Conservation (phyloP, 148 eudicot species). For the Camellia lanceoleosa region DNA sequence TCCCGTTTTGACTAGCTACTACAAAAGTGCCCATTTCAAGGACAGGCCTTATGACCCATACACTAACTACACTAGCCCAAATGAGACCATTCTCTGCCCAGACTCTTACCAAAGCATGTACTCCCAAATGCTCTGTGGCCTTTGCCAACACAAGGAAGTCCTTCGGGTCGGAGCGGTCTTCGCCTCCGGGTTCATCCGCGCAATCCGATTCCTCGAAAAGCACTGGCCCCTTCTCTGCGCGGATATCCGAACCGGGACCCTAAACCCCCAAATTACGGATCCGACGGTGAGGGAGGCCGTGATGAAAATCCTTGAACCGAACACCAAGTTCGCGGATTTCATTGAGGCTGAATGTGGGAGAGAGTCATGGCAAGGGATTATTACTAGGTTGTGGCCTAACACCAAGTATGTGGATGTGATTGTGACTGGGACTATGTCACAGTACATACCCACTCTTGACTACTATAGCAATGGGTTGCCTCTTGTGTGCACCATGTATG, state of each 20-base stretch:
- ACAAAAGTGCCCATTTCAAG: constrained; percentile 60
- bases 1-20: constrained; percentile 72
- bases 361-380: constrained; percentile 64
- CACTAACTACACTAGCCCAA: constrained; percentile 79
- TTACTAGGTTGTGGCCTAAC: constrained; percentile 73
- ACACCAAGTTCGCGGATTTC: constrained; percentile 61
- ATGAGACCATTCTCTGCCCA: constrained; percentile 65
- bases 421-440: constrained; percentile 85
- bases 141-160: constrained; percentile 53
- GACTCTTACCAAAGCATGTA: constrained; percentile 86
- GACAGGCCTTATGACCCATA: constrained; percentile 64
- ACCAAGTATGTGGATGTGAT: constrained; percentile 80
- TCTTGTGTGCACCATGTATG: constrained; percentile 78
- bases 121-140: constrained; percentile 74
- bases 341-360: constrained; percentile 49
- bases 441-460: constrained; percentile 71
- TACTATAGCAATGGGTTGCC: constrained; percentile 71
- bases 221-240: constrained; percentile 48
- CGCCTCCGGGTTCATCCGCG: constrained; percentile 89
- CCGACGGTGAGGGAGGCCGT: constrained; percentile 48
- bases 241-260: constrained; percentile 52
- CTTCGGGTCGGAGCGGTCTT: constrained; percentile 82
- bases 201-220: constrained; percentile 61
- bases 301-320: constrained; percentile 42
- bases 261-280: constrained; percentile 52